Evolutionary conservation across 208 protist species (phyloP), one percentile per base, ranked within the genome.

Genomic region (Naegleria fowleri): DNA sequence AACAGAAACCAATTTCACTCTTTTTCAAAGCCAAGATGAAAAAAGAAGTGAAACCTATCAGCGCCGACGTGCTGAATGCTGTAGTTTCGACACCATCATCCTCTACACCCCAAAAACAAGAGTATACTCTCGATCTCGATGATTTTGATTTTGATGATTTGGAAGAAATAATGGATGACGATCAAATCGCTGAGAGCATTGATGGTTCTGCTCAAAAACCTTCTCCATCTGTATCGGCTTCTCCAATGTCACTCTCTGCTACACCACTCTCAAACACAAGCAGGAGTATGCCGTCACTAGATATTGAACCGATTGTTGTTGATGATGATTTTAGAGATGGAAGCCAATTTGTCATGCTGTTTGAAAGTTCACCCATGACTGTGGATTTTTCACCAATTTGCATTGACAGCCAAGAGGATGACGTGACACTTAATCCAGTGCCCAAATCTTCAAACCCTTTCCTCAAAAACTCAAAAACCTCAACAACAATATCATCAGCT

Each of bases 291-390:
- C 29, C 67, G 6, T 13, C n/a, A 9, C 6, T 11, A 9, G n/a
- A 25, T 33, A 36, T n/a, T 36, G 16, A 36, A 36, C 29, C 16
- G 19, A 33, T 79, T 79, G 25, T 15, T 79, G 19, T 79, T 19
- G 67, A 79, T 36, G 67, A 79, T 79, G 67, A 79, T 36, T 79
- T 79, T 79, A 36, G 16, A 79, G 67, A 79, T 79, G 67, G 67
- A 36, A 79, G 67, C 36, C 67, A 79, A 33, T 79, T 79, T 29
- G 25, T 1, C 9, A 36, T 79, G 67, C n/a, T 36, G 7, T 36
- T 79, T 0, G 29, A 36, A 36, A 36, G 29, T 13, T n/a, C 58
- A 4, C 16, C 67, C 7, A 79, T 19, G 7, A 79, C 67, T 36
- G 2, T 36, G 7, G 29, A 79, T 19, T 29, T 67, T 29, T 48